Conservation (phyloP, 106 monocot species). For the Allium fistulosum region DNA sequence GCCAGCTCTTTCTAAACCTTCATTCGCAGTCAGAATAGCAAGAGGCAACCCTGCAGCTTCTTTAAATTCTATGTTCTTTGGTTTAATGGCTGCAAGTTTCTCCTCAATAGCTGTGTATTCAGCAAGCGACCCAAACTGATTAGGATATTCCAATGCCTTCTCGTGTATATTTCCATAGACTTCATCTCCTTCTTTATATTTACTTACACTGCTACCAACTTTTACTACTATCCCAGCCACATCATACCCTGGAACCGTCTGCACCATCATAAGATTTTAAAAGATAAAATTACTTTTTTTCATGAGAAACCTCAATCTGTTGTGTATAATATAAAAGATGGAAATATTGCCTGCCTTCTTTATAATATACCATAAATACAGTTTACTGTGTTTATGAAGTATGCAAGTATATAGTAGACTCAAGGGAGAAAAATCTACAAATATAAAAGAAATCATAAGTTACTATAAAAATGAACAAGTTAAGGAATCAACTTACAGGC, state of each 20-base stretch:
- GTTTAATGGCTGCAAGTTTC: slow-evolving; percentile 73
- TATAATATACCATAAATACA: no score
- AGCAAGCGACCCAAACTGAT: slow-evolving; percentile 79
- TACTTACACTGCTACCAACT: slow-evolving; percentile 72
- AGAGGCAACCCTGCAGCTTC: slow-evolving; percentile 78
- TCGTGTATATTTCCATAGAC: slow-evolving; percentile 85
- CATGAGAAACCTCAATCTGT: no score
- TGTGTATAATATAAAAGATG: no score
- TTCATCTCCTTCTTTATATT: slow-evolving; percentile 90
- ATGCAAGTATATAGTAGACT: no score
- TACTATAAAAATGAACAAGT: not conserved
- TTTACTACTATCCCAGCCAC: slow-evolving; percentile 85
- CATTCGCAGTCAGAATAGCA: slow-evolving; percentile 72
- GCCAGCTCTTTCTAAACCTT: slow-evolving; percentile 72
- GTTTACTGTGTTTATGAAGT: no score
- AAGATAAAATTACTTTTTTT: not conserved
- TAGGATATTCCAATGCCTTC: slow-evolving; percentile 70
- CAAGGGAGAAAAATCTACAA: no score
- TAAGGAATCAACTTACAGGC: slow-evolving; percentile 45
- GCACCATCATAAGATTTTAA: slow-evolving; percentile 2
- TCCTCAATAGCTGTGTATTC: slow-evolving; percentile 96
- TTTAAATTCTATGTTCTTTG: slow-evolving; percentile 59
- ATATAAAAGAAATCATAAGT: not conserved
- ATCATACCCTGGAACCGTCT: slow-evolving; percentile 97
- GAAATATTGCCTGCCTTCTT: no score